These are phyloP conservation scores for Coriaria nepalensis DNA, from an alignment of 306 rosid species.

Conservation along the genomic window DNA sequence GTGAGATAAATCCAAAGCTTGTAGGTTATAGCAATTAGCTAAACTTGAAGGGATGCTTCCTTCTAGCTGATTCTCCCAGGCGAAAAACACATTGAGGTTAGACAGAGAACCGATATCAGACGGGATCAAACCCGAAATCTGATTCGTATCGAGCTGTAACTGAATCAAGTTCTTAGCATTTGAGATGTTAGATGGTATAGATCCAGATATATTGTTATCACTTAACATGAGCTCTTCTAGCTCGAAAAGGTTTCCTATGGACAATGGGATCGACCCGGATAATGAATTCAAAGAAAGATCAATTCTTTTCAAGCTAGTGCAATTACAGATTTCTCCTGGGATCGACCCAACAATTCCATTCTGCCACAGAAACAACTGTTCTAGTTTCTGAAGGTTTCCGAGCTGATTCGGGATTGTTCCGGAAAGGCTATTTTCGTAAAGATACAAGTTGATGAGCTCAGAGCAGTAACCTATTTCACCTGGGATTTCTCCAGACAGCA, in stretches of 20 bases:
- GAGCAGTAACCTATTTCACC: conserved; percentile 76
- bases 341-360: conserved; percentile 60
- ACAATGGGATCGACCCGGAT: conserved; percentile 70
- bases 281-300: conserved; percentile 79
- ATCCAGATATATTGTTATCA: conserved; percentile 75
- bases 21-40: conserved; percentile 44
- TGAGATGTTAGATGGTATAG: conserved; percentile 63
- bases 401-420: conserved; percentile 73
- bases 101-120: conserved; percentile 52
- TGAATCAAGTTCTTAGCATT: conserved; percentile 52
- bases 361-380: conserved; percentile 72
- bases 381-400: conserved; percentile 67
- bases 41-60: conserved; percentile 75
- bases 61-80: conserved; percentile 89
- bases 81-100: conserved; percentile 55
- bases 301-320: conserved; percentile 58
- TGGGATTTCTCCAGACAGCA: conserved; percentile 92
- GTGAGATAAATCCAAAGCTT: conserved; percentile 71
- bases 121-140: conserved; percentile 86
- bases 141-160: conserved; percentile 79
- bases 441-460: conserved; percentile 63
- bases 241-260: conserved; percentile 35
- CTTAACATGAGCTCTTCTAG: conserved; percentile 90
- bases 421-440: conserved; percentile 70
- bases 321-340: conserved; percentile 75